Percentiles rank a stretch among this genome's conserved stretches.
Evolutionary conservation across 176 grass and related monocot genomes (phyloP).

Genomic region (Avena eriantha): DNA sequence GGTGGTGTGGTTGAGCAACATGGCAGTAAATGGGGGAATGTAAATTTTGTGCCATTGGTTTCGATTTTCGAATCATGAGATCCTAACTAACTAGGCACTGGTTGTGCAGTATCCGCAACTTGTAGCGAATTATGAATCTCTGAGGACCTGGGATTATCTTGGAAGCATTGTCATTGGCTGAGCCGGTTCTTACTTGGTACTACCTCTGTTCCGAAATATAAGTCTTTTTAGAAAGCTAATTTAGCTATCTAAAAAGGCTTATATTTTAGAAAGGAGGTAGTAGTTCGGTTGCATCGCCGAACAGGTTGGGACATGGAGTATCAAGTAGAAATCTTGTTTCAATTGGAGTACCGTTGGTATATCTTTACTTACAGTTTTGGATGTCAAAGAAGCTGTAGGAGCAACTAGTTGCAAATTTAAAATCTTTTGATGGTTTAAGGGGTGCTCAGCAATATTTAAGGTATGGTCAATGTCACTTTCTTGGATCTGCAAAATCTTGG

Average conservation of each 20-base stretch:
- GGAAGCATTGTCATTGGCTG: neutral
- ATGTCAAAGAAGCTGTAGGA: neutral
- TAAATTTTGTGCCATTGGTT: neutral
- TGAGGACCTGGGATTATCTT: neutral
- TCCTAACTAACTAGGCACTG: neutral
- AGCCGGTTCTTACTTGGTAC: neutral
- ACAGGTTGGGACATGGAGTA: neutral
- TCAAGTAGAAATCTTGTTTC: neutral
- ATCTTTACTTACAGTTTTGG: neutral
- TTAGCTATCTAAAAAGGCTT: too few relatives aligned
- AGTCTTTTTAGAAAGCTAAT: too few relatives aligned
- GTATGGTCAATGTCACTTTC: neutral
- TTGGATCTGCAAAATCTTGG: neutral
- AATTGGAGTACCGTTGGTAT: neutral
- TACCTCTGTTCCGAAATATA: too few relatives aligned
- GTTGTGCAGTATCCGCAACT: neutral
- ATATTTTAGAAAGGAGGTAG: too few relatives aligned
- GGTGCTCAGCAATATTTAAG: neutral
- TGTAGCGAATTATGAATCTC: neutral
- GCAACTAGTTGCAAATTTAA: neutral
- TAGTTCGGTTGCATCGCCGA: neutral
- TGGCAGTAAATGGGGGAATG: neutral
- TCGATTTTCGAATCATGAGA: neutral
- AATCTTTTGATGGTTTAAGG: conserved; percentile 7
- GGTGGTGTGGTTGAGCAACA: neutral